Conservation (phyloP, 148 eudicot species). For the Diospyros kaki region DNA sequence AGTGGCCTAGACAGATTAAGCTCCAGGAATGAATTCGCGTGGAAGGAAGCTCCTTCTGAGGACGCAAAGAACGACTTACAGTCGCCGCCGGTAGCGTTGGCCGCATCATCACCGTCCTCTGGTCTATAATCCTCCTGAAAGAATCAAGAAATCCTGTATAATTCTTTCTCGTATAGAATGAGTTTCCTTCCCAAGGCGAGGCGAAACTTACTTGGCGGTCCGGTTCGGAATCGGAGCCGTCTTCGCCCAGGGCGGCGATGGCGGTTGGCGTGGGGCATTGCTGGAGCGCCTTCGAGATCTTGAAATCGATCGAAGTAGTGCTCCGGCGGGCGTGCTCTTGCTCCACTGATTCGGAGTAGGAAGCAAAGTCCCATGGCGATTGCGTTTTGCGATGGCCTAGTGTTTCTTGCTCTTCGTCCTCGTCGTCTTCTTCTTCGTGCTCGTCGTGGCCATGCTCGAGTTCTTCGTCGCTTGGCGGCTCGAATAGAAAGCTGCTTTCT, state of each 20-base stretch:
- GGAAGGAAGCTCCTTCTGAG: conserved; percentile 66
- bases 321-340: conserved; percentile 75
- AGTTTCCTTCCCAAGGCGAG: not conserved
- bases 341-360: conserved; percentile 66
- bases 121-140: conserved; percentile 47
- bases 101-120: conserved; percentile 64
- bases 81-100: conserved; percentile 27
- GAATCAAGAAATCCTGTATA: not conserved
- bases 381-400: conserved; percentile 18
- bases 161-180: not conserved
- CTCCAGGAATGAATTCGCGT: conserved; percentile 72
- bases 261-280: conserved; percentile 17
- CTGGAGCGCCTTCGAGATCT: conserved; percentile 51
- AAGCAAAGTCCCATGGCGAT: conserved; percentile 86
- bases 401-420: not conserved
- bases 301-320: conserved; percentile 79
- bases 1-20: conserved; percentile 82
- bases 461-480: conserved; percentile 50
- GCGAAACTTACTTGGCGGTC: conserved; percentile 39
- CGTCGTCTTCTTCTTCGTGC: conserved; percentile 10
- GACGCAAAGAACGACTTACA: conserved; percentile 57
- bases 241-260: conserved; percentile 19
- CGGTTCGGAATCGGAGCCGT: conserved; percentile 34
- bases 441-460: conserved; percentile 11
- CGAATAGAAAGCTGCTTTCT: conserved; percentile 28